phyloP scores from a whole-genome alignment of 73 alveolate species.

The Durusdinium trenchii region DNA sequence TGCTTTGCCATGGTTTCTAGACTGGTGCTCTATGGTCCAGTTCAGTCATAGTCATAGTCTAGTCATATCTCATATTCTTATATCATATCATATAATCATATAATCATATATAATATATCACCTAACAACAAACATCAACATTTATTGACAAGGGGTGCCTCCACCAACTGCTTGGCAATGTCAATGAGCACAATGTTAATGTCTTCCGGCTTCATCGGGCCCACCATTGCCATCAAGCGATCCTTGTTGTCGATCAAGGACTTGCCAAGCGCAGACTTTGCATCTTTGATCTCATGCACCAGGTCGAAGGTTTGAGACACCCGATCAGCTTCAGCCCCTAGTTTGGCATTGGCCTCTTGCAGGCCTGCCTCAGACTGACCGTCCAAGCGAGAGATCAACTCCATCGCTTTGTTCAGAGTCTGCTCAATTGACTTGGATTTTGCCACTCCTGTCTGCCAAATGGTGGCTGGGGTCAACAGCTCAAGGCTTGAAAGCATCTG shows the following conservation, averaged over 20 bases:
- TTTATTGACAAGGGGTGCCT: too few species aligned
- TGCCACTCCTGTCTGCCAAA: too few species aligned
- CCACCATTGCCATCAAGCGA: background rate
- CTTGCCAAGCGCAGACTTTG: background rate
- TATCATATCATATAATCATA: too few species aligned
- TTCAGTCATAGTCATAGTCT: too few species aligned
- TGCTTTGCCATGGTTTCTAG: too few species aligned
- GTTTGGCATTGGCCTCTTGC: background rate
- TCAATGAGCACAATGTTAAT: background rate
- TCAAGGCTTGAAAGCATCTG: background rate
- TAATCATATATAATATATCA: too few species aligned
- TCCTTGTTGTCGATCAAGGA: background rate
- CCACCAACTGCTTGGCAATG: slow-evolving; percentile 3
- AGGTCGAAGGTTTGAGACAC: background rate
- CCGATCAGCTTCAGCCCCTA: background rate
- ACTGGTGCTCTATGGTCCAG: too few species aligned
- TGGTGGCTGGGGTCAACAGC: too few species aligned
- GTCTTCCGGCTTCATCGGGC: background rate
- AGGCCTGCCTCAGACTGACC: background rate
- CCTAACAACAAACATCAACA: too few species aligned
- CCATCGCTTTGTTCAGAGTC: background rate
- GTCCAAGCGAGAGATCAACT: background rate
- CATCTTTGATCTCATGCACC: background rate
- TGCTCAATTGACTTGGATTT: too few species aligned
- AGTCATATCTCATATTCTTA: too few species aligned